Percentiles rank a stretch among this genome's conserved stretches.
phyloP scores from a whole-genome alignment of 306 rosid species.

The Lagenaria siceraria region DNA sequence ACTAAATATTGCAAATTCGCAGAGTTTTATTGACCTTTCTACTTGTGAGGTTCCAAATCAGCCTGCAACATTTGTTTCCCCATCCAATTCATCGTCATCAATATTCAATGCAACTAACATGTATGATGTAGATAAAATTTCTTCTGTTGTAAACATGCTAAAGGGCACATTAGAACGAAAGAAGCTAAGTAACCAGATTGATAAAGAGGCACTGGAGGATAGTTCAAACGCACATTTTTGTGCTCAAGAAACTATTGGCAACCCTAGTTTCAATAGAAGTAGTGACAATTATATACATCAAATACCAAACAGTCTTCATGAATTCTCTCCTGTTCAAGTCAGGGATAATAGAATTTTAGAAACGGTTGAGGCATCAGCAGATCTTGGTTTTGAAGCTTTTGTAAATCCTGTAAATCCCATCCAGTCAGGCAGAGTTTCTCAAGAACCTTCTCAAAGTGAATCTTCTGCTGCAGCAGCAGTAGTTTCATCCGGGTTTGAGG shows the following conservation, averaged over 20 bases:
- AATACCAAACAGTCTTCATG: slow-evolving; percentile 30
- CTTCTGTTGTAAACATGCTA: slow-evolving; percentile 84
- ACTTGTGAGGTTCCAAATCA: slow-evolving; percentile 44
- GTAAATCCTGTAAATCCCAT: slow-evolving; percentile 38
- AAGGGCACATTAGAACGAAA: slow-evolving; percentile 80
- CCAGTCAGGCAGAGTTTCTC: slow-evolving; percentile 42
- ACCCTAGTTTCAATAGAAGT: slow-evolving; percentile 29
- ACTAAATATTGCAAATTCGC: slow-evolving; percentile 35
- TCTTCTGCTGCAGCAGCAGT: slow-evolving; percentile 89
- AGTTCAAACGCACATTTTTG: slow-evolving; percentile 26
- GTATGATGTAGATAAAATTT: slow-evolving; percentile 63
- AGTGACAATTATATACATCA: slow-evolving; percentile 34
- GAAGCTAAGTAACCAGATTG: slow-evolving; percentile 39
- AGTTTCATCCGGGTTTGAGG: slow-evolving; percentile 73
- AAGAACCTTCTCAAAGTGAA: slow-evolving; percentile 87
- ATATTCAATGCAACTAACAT: slow-evolving; percentile 44
- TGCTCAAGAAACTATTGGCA: slow-evolving; percentile 34
- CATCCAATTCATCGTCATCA: slow-evolving; percentile 65
- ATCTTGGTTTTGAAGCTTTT: slow-evolving; percentile 49
- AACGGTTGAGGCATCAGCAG: slow-evolving; percentile 40
- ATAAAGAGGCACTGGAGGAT: slow-evolving; percentile 38
- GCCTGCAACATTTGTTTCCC: slow-evolving; percentile 55
- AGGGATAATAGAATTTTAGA: slow-evolving; percentile 25
- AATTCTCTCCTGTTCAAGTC: slow-evolving; percentile 31
- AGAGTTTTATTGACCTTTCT: slow-evolving; percentile 36